Base-by-base conservation (phyloP, 768 basidiomycete genomes). In the Sporobolomyces phaffii region DNA sequence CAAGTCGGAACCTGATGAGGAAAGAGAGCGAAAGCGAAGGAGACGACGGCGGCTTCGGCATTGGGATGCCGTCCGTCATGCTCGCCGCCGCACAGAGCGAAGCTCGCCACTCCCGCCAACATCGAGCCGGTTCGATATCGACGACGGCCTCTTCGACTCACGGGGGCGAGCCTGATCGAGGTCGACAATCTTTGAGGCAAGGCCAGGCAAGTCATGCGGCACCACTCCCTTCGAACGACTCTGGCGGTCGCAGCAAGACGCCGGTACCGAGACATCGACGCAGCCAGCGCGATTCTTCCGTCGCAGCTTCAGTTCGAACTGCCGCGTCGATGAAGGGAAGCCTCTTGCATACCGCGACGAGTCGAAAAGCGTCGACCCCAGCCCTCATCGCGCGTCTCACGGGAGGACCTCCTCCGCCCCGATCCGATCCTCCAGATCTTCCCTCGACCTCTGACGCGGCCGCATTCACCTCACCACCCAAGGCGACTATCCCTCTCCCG, bases 351-450 rank as follows among this genome's bases (percentile, higher is more conserved):
- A 26, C 51, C 33, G 22, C 26, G 5, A 20, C 58, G 34, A 36
- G 28, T 26, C 22, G 63, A 6, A 61, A 60, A 48, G 60, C 63
- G 2, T 50, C 59, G 7, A 64, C 68, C n/a, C 62, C 63, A 10
- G 63, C 68, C 17, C 58, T 70, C 13, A 70, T 70, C 48, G 64
- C 69, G 1, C 49, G 69, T 24, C 41, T 70, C 24, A 68, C 67
- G 1, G 61, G 57, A 5, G 43, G n/a, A 2, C 29, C 57, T 0
- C 33, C 44, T 0, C 28, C 51, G 5, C 47, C 48, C 43, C 48
- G 48, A 33, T 29, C 45, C 38, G 13, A 53, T 15, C 31, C 41
- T 10, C 36, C 26, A 10, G 45, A 51, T 2, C 57, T 6, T 28
- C 49, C n/a, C 26, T 40, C 29, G 15, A 28, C 36, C 20, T 24